phyloP scores from a whole-genome alignment of 306 rosid species.

The Alnus glutinosa region DNA sequence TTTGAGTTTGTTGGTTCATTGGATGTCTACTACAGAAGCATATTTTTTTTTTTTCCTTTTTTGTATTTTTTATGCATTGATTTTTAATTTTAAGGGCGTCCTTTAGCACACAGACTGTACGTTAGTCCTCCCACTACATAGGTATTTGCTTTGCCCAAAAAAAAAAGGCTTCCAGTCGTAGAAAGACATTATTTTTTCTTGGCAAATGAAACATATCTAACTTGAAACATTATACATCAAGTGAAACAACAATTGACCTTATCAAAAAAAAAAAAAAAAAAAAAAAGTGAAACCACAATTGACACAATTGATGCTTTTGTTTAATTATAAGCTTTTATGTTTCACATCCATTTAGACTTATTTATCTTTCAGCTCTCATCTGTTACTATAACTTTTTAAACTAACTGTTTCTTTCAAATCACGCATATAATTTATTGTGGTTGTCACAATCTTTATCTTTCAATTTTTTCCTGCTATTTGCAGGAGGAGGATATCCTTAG shows the following conservation, averaged over 20 bases:
- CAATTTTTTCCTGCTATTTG: constrained; percentile 29
- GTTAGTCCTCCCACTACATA: background rate
- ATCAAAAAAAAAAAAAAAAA: too few species aligned
- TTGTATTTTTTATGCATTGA: too few species aligned
- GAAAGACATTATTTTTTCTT: background rate
- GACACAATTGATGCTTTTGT: background rate
- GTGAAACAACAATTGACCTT: background rate
- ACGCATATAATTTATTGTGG: background rate
- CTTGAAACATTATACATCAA: background rate
- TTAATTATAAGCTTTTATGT: background rate
- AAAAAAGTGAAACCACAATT: background rate
- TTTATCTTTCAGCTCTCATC: background rate
- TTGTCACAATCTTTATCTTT: constrained; percentile 8
- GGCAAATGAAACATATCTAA: background rate
- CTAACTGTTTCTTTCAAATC: background rate
- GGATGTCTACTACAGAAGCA: background rate
- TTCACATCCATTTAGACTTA: background rate
- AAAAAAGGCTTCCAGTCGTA: background rate
- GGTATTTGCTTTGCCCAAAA: background rate
- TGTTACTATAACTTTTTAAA: background rate
- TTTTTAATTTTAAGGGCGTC: too few species aligned
- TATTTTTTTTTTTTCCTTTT: too few species aligned
- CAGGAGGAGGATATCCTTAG: constrained; percentile 81
- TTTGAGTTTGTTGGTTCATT: background rate
- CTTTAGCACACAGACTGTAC: too few species aligned